phyloP scores from a whole-genome alignment of 2,329 filamentous ascomycete genomes.

The Fusarium odoratissimum region DNA sequence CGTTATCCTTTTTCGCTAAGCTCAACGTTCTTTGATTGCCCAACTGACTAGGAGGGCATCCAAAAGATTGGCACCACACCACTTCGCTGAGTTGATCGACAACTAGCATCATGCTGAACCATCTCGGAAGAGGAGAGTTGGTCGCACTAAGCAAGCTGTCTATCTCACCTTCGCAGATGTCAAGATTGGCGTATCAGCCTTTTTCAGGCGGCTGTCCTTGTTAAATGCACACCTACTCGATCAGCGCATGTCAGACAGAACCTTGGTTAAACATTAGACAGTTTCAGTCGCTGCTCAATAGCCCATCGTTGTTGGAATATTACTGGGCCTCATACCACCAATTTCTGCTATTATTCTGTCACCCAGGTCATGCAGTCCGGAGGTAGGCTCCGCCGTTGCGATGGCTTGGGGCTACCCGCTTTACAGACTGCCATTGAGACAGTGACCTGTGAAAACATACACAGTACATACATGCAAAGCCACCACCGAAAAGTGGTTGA shows the following conservation, averaged over 20 bases:
- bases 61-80: slow-evolving; percentile 11
- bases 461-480: not conserved
- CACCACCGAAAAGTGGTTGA: not conserved
- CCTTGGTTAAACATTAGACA: not conserved
- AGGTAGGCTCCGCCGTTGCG: not conserved
- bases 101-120: not conserved
- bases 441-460: not conserved
- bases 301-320: too few relatives aligned
- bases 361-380: not conserved
- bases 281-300: not conserved
- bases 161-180: not conserved
- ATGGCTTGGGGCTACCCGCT: not conserved
- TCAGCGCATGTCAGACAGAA: not conserved
- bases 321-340: not conserved
- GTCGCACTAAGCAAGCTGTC: not conserved
- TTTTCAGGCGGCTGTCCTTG: not conserved
- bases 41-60: slow-evolving; percentile 3
- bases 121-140: not conserved
- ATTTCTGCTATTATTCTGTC: not conserved
- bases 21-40: not conserved
- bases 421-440: not conserved
- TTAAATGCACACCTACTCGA: not conserved
- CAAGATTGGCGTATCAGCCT: not conserved
- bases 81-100: slow-evolving; percentile 18
- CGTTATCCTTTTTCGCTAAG: not conserved